phyloP scores from a whole-genome alignment of 2,329 filamentous ascomycete genomes.

The Didymella arachidicola region DNA sequence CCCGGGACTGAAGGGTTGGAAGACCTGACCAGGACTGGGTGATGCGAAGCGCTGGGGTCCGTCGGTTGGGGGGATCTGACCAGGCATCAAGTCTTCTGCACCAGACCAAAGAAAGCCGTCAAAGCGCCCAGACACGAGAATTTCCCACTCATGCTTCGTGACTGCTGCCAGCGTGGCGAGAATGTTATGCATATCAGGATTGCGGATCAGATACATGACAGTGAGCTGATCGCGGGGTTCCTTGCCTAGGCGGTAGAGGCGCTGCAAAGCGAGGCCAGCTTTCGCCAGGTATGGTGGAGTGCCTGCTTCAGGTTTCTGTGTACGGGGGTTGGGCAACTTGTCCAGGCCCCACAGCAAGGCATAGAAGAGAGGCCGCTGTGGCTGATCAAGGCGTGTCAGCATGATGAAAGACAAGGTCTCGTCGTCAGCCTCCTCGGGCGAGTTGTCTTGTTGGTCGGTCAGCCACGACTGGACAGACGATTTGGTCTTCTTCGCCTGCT shows the following conservation, averaged over 20 bases:
- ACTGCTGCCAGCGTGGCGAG: conserved; percentile 88
- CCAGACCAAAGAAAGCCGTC: conserved; percentile 96
- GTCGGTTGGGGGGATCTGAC: conserved; percentile 54
- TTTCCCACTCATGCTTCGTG: conserved; percentile 94
- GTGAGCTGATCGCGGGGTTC: conserved; percentile 85
- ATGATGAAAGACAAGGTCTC: conserved; percentile 95
- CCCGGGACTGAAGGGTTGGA: conserved; percentile 45
- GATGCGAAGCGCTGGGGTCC: conserved; percentile 50
- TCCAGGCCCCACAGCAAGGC: conserved; percentile 72
- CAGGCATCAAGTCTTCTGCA: conserved; percentile 66
- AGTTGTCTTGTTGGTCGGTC: conserved; percentile 76
- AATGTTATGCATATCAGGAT: conserved; percentile 82
- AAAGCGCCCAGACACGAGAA: conserved; percentile 90
- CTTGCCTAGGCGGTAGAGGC: conserved; percentile 78
- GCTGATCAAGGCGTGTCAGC: conserved; percentile 79
- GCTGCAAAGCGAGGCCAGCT: conserved; percentile 79
- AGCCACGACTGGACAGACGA: conserved; percentile 93
- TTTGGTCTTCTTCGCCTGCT: conserved; percentile 90
- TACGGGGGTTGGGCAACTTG: conserved; percentile 62
- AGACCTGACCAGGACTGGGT: conserved; percentile 47
- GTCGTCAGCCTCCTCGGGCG: conserved; percentile 89
- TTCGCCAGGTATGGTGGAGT: conserved; percentile 78
- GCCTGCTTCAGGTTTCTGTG: conserved; percentile 69
- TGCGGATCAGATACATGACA: conserved; percentile 84
- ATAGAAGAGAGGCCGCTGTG: conserved; percentile 82